Base-by-base conservation (phyloP, 2,329 filamentous ascomycete genomes). In the Trichoderma sp. region DNA sequence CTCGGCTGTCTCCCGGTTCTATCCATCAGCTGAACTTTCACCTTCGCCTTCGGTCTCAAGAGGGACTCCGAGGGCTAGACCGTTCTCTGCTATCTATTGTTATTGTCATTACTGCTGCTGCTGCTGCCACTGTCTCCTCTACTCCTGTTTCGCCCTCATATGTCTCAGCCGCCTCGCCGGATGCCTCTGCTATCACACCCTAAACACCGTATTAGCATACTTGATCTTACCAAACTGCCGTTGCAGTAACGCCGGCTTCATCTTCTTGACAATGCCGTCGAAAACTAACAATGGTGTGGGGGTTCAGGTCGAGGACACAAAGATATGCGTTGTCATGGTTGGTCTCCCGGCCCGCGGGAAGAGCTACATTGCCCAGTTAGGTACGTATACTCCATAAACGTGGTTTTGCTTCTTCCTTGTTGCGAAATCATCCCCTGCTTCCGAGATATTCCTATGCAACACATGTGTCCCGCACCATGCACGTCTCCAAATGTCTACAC, bases 251-350 rank as follows among this genome's bases (percentile, higher is more conserved):
- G 30, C 51, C 60, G 51, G 66, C 60, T 62, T 30, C 64, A 43
- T 57, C 43, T 34, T n/a, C 71, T 51, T 62, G 74, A 80, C 74
- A 64, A 87, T 87, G 85, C 81, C 84, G 75, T 82, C 82, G 74
- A 83, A 78, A 73, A 75, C 78, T 80, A 84, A 86, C 85, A 91
- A 91, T 81, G 90, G 92, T 76, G 84, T 89, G 77, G 92, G 91
- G 79, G 88, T 95, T 75, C 92, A 97, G 93, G 93, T 93, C 78
- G 95, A 98, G 86, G 94, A 98, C 83, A 95, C 93, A 73, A 93
- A 93, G 82, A 97, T 99, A 85, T 98, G 95, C 82, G 95, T 99
- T 75, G 94, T 99, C 78, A 98, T 99, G 96, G 96, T 99, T 73
- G 96, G 96, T 76, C 87, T 99, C 80, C 96, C 96, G 70, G 96